phyloP scores from a whole-genome alignment of 148 eudicot species.

The Arbutus unedo region DNA sequence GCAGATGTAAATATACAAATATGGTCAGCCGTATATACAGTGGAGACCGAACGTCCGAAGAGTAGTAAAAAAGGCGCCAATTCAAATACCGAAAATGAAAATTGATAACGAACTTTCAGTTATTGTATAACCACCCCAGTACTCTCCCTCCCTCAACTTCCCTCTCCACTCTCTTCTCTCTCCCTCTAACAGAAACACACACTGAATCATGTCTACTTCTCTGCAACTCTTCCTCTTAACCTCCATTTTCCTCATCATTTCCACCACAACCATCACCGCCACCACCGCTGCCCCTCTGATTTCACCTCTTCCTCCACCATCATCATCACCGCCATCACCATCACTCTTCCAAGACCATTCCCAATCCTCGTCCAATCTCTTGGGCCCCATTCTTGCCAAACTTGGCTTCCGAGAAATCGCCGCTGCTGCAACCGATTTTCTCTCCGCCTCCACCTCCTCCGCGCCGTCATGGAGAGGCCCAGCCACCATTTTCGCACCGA shows the following conservation, averaged over 20 bases:
- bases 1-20: too few relatives aligned
- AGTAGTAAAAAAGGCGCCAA: too few relatives aligned
- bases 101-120: background rate
- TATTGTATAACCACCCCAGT: background rate
- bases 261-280: background rate
- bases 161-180: background rate
- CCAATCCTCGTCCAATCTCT: background rate
- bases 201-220: background rate
- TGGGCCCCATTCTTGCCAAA: constrained; percentile 8
- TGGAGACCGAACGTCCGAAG: too few relatives aligned
- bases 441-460: background rate
- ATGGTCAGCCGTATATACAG: too few relatives aligned
- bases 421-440: background rate
- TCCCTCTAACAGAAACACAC: background rate
- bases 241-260: constrained; percentile 5
- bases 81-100: background rate
- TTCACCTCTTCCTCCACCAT: background rate
- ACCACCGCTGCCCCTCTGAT: background rate
- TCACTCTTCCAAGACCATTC: background rate
- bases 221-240: background rate
- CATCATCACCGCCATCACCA: background rate
- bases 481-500: constrained; percentile 48
- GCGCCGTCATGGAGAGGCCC: constrained; percentile 20
- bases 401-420: constrained; percentile 16
- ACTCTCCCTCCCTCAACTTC: background rate